These are phyloP conservation scores for Diaporthe sp. DNA, from an alignment of 2,329 filamentous ascomycete species.

Conservation along the genomic window DNA sequence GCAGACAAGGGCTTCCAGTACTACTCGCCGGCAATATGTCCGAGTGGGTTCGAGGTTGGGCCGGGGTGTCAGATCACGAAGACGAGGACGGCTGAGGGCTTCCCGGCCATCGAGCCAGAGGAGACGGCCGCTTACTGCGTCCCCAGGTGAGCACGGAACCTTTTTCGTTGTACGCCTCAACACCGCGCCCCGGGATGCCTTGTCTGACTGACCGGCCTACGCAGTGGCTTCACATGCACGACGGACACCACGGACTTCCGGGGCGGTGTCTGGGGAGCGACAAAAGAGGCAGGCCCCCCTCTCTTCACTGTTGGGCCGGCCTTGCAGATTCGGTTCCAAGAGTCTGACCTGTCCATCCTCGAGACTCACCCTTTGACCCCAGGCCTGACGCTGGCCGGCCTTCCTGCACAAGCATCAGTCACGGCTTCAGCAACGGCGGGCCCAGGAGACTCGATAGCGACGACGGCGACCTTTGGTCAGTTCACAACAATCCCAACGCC, in stretches of 20 bases:
- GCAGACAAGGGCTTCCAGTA: conserved; percentile 53
- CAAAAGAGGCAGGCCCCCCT: conserved; percentile 12
- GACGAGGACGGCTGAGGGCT: conserved; percentile 49
- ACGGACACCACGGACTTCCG: conserved; percentile 57
- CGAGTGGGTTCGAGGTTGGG: conserved; percentile 54
- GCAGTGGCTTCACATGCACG: conserved; percentile 55
- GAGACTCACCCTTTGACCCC: conserved; percentile 56
- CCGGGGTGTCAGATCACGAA: conserved; percentile 48
- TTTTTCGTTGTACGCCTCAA: conserved; percentile 14
- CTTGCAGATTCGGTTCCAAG: conserved; percentile 56
- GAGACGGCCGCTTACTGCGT: conserved; percentile 52
- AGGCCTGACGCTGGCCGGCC: conserved; percentile 45
- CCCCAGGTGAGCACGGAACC: conserved; percentile 43
- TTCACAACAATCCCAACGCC: conserved; percentile 6
- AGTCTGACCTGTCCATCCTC: conserved; percentile 51
- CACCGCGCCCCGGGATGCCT: conserved; percentile 1
- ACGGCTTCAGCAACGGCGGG: neutral
- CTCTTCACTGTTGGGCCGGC: conserved; percentile 54
- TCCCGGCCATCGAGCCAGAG: conserved; percentile 48
- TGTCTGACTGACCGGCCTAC: conserved; percentile 15
- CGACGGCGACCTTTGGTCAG: conserved; percentile 11
- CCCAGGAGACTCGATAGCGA: neutral
- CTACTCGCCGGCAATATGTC: conserved; percentile 58
- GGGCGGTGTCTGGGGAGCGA: conserved; percentile 55
- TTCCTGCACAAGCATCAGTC: neutral